Evolutionary conservation across 2,329 filamentous ascomycete species (phyloP).

Genomic region (Acrocalymma vagum): DNA sequence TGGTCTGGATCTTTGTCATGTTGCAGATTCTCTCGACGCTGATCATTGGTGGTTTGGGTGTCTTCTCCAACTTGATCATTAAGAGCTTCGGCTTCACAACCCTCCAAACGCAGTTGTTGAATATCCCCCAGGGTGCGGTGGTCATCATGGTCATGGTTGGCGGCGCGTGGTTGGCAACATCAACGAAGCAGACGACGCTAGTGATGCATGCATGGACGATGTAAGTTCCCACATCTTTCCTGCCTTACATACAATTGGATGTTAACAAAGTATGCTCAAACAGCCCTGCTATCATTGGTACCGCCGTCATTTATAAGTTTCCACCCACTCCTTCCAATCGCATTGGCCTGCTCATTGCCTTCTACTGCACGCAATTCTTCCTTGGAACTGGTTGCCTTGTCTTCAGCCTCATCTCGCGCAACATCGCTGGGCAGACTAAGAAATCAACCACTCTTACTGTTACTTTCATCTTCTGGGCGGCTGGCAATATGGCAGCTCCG

Average conservation of each 20-base stretch:
- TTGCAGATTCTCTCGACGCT: conserved; percentile 32
- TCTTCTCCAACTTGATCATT: conserved; percentile 46
- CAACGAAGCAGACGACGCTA: conserved; percentile 22
- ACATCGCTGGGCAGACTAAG: conserved; percentile 24
- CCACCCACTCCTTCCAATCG: conserved; percentile 20
- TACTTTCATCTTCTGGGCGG: conserved; percentile 13
- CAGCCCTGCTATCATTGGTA: conserved; percentile 28
- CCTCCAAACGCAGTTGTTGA: conserved; percentile 36
- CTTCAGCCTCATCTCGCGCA: conserved; percentile 15
- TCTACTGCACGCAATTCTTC: conserved; percentile 36
- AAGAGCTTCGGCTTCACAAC: conserved; percentile 31
- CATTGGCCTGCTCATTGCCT: conserved; percentile 32
- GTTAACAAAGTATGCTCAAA: not conserved
- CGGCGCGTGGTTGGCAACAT: conserved; percentile 20
- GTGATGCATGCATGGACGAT: conserved; percentile 23
- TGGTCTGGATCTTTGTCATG: conserved; percentile 28
- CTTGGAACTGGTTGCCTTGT: conserved; percentile 23
- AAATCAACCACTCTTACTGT: conserved; percentile 15
- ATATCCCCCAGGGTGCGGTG: conserved; percentile 35
- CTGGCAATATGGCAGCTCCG: conserved; percentile 8
- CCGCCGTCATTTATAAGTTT: conserved; percentile 26
- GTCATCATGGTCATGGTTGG: conserved; percentile 32
- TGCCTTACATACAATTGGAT: too few species aligned
- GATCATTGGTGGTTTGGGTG: conserved; percentile 45
- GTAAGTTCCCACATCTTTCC: too few species aligned